Conservation (phyloP, 306 rosid species). For the Fragaria nilgerrensis region DNA sequence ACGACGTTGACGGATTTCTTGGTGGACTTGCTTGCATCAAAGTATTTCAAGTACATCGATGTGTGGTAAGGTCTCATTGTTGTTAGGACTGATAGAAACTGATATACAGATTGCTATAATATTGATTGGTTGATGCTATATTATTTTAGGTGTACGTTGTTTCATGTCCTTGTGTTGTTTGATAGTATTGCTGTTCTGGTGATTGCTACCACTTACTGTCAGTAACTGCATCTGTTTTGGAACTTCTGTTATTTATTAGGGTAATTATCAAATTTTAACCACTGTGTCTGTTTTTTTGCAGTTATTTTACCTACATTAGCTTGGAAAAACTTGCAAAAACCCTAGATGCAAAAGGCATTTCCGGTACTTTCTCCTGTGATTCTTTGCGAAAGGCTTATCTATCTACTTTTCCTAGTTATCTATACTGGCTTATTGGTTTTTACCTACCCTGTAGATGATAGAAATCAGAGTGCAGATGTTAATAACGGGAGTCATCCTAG, state of each 20-base stretch:
- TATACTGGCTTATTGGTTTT: conserved; percentile 10
- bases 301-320: conserved; percentile 85
- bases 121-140: neutral
- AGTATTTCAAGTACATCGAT: conserved; percentile 74
- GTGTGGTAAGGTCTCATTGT: conserved; percentile 58
- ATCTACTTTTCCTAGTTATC: conserved; percentile 7
- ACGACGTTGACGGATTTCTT: conserved; percentile 21
- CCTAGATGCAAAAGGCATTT: conserved; percentile 45
- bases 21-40: conserved; percentile 60
- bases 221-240: neutral
- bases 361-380: conserved; percentile 45
- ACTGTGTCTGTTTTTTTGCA: conserved; percentile 31
- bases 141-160: neutral
- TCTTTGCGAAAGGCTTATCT: neutral
- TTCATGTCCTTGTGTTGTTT: neutral
- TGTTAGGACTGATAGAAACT: neutral
- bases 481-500: conserved; percentile 33
- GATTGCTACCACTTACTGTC: neutral
- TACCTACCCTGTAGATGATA: conserved; percentile 37
- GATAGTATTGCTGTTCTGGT: neutral
- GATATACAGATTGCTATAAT: too few relatives aligned
- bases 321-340: conserved; percentile 56
- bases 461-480: conserved; percentile 28
- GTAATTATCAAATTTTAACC: neutral
- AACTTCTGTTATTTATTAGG: neutral